Evolutionary conservation across 805 yeast species (phyloP), one percentile per base, ranked within the genome.

Genomic region (Jamesozyma jinghongensis): DNA sequence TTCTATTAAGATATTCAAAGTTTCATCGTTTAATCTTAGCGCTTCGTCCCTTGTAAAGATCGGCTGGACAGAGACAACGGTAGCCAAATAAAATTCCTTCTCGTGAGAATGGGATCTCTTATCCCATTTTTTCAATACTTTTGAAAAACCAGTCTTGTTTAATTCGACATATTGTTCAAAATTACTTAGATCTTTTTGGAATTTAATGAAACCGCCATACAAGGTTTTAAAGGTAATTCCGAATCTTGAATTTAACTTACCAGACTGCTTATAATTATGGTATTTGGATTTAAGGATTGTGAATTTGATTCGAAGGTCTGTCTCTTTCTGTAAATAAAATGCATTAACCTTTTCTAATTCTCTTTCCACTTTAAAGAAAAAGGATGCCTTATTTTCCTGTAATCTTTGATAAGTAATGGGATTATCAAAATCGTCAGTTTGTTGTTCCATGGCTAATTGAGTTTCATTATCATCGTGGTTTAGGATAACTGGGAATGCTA

Each of bases 41-140:
- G 90, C 82, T 52, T 85, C 90, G 47, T 83, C 81, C 47, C 94
- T 76, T 55, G 92, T 94, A 65, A 92, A 92, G 11, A 90, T 94
- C 0, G 98, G 97, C 62, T 92, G 98, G 5, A 92, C 95, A 46
- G 85, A 86, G 12, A 92, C 95, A 0, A 96, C 96, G 0, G 96
- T 82, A 25, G 86, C 79, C 37, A 92, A 70, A 58, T 88, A 92
- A 38, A 92, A 70, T 58, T 92, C 98, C 56, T 88, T 87, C 5
- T 96, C 87, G 51, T 85, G 94, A 3, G 95, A 85, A 55, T 90
- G 87, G 18, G 96, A 86, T 46, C 97, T 71, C 63, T 92, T 92
- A 64, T 92, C 98, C 98, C 98, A 92, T 66, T 92, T 92, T 61
- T 92, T 92, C 54, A 92, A 74, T 22, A 86, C 97, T 64, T 92